Evolutionary conservation across 208 protist genomes (phyloP), one percentile per base, ranked within the genome.

Genomic region (Acanthamoeba castellanii): DNA sequence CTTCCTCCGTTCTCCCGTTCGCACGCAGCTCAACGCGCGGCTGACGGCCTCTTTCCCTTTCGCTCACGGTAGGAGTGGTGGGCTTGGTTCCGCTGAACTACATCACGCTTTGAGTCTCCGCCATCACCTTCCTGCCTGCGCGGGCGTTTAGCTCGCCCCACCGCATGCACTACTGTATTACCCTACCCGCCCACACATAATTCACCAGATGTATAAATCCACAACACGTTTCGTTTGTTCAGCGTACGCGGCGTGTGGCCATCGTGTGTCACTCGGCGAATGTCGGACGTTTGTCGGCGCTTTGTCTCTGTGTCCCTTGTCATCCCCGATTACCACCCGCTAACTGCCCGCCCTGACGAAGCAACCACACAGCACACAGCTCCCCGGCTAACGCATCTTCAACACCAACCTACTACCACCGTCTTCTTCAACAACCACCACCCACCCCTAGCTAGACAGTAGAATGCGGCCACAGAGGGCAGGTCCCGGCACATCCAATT

Each of bases 1-100:
- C 47, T 50, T 50, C 47, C 47, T 50, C 47, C 47, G 47, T 16
- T 16, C 47, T 16, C 47, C 6, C 13, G 1, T 0, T 34, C 59
- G 27, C 22, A 20, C 61, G 1, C 16, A 30, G 9, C 3, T 5
- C 76, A 68, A 45, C 72, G 64, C 27, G 4, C 20, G 1, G 34
- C 70, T 34, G 9, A 32, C 14, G 7, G 13, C 37, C 30, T 30
- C 30, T 27, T 30, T 78, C 20, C 27, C 13, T 84, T 8, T 55
- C 32, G 20, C 22, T 84, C 37, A 0, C 2, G 9, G 52, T 18
- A 84, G 74, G 81, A 45, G 52, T 93, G 34, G 66, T 93, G 8
- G 88, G 88, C 27, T n/a, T 93, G 22, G 88, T 93, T 27, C 88
- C 88, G 18, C 61, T 93, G 30, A 81, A 72, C 66, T 93, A 93